Conservation (phyloP, 2,329 filamentous ascomycete genomes). For the Colletotrichum agaves region DNA sequence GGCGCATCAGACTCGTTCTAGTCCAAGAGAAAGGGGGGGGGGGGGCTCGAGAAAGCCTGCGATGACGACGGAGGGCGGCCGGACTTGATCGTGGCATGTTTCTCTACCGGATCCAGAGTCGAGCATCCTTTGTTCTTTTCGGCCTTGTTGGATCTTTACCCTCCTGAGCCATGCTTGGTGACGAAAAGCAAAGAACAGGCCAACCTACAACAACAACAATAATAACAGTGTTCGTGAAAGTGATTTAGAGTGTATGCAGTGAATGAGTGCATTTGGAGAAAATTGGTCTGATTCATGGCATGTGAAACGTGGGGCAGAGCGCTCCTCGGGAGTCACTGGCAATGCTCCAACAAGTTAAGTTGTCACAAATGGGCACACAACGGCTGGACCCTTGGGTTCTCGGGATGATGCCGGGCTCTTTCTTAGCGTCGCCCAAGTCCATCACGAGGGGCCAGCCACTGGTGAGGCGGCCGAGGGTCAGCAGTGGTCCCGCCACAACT, state of each 20-base stretch:
- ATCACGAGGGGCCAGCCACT: conserved; percentile 15
- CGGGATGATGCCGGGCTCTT: background rate
- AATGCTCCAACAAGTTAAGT: background rate
- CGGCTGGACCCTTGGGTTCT: conserved; percentile 8
- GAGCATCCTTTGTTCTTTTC: background rate
- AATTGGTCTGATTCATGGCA: conserved; percentile 15
- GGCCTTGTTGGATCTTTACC: too few relatives aligned
- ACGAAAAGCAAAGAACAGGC: background rate
- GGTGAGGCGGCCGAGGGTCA: background rate
- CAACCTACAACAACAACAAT: background rate
- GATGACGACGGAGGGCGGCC: conserved; percentile 10
- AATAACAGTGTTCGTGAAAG: too few relatives aligned
- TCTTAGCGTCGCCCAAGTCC: conserved; percentile 1
- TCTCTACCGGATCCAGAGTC: conserved; percentile 1
- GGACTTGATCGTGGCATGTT: background rate
- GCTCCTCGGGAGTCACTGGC: conserved; percentile 10
- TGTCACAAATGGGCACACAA: background rate
- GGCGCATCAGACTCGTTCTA: background rate
- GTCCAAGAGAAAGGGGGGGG: background rate
- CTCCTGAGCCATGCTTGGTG: too few relatives aligned
- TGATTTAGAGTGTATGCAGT: too few relatives aligned
- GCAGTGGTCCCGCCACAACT: background rate
- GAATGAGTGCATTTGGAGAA: background rate
- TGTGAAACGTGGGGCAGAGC: conserved; percentile 25
- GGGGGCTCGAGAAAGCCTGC: background rate